These are phyloP conservation scores for Phytophthora lateralis DNA, from an alignment of 352 stramenopile genomes.

Conservation along the genomic window DNA sequence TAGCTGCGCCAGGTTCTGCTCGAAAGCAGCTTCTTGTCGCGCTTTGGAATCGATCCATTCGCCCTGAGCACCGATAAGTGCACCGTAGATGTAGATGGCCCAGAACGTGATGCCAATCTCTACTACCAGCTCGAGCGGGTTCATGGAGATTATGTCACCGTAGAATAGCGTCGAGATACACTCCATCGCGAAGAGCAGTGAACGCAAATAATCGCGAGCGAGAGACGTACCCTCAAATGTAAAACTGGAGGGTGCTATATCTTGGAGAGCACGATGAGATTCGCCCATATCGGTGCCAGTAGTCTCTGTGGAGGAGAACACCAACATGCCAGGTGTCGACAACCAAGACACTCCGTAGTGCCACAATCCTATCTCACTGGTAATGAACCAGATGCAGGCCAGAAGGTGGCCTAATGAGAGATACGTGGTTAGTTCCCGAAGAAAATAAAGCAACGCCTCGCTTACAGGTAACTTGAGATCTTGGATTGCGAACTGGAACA, in stretches of 20 bases:
- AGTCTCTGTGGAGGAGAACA: neutral
- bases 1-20: constrained; percentile 64
- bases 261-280: constrained; percentile 2
- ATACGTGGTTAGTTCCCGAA: constrained; percentile 47
- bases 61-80: constrained; percentile 37
- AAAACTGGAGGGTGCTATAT: neutral
- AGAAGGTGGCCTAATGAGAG: constrained; percentile 61
- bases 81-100: constrained; percentile 66
- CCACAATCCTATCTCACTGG: constrained; percentile 42
- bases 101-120: constrained; percentile 61
- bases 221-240: constrained; percentile 42
- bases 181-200: constrained; percentile 59
- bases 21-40: constrained; percentile 50
- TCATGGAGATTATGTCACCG: constrained; percentile 52
- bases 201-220: constrained; percentile 59
- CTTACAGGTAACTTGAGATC: constrained; percentile 49
- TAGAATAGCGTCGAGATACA: constrained; percentile 68
- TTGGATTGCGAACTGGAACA: constrained; percentile 64
- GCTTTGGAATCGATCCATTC: constrained; percentile 53
- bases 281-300: constrained; percentile 3
- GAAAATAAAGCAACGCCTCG: constrained; percentile 50
- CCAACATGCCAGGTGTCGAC: constrained; percentile 58
- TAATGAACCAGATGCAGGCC: constrained; percentile 57
- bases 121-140: constrained; percentile 53
- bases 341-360: constrained; percentile 60